Conservation (phyloP, 2,329 filamentous ascomycete genomes). For the Kalaharituber pfeilii region DNA sequence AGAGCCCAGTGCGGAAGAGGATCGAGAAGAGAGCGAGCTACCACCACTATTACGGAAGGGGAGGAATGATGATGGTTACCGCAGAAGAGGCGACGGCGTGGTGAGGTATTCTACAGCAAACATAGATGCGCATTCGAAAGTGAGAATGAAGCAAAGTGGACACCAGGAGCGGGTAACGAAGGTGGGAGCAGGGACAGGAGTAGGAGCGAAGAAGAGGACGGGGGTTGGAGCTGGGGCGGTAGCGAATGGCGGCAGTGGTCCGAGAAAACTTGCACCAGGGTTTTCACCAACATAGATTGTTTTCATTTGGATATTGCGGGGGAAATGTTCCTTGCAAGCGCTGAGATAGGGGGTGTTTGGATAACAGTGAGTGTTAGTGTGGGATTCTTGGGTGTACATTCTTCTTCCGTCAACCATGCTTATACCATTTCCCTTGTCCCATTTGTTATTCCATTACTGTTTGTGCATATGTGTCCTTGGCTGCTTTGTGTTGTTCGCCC, state of each 20-base stretch:
- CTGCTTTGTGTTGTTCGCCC: too few species aligned
- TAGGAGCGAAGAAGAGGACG: constrained; percentile 17
- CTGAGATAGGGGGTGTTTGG: neutral
- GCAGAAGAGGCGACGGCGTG: neutral
- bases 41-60: neutral
- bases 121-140: too few species aligned
- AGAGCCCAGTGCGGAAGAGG: neutral
- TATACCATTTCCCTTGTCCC: too few species aligned
- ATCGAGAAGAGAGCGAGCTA: neutral
- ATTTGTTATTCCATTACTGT: too few species aligned
- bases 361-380: too few species aligned
- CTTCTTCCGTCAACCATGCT: too few species aligned
- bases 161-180: constrained; percentile 21
- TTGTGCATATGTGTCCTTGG: too few species aligned
- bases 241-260: neutral
- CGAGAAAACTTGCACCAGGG: neutral
- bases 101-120: neutral
- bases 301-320: neutral
- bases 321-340: neutral
- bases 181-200: constrained; percentile 13
- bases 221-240: neutral
- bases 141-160: too few species aligned
- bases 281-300: neutral
- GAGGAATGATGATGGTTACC: too few species aligned
- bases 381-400: too few species aligned